A percentile compares a stretch with the other conserved stretches of the same genome.
Evolutionary conservation across 768 basidiomycete genomes (phyloP).

Genomic region (Trametes punicea): DNA sequence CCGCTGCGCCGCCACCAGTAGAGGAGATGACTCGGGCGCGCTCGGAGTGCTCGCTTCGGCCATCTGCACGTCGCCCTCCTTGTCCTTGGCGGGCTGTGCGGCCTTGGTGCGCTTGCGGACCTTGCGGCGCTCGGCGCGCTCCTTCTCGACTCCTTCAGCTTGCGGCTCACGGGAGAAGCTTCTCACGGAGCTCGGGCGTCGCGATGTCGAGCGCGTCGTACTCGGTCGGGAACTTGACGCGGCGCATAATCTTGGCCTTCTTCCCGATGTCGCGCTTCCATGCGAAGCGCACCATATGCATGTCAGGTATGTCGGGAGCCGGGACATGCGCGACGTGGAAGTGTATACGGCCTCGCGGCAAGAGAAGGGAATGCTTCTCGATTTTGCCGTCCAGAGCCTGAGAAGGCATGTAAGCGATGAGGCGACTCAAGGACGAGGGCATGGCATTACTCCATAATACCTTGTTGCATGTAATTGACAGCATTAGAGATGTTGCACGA

Average conservation of each 20-base stretch:
- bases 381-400: slow-evolving; percentile 87
- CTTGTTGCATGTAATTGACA: slow-evolving; percentile 87
- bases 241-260: slow-evolving; percentile 96
- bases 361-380: slow-evolving; percentile 77
- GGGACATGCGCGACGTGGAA: slow-evolving; percentile 74
- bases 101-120: slow-evolving; percentile 73
- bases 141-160: slow-evolving; percentile 81
- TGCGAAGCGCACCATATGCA: slow-evolving; percentile 95
- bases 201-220: slow-evolving; percentile 82
- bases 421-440: slow-evolving; percentile 2
- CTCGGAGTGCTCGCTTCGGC: slow-evolving; percentile 33
- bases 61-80: slow-evolving; percentile 48
- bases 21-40: slow-evolving; percentile 21
- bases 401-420: not conserved
- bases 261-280: slow-evolving; percentile 89
- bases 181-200: slow-evolving; percentile 73
- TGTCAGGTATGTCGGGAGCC: slow-evolving; percentile 83
- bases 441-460: slow-evolving; percentile 70
- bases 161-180: slow-evolving; percentile 64
- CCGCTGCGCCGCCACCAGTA: slow-evolving; percentile 20
- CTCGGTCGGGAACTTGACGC: slow-evolving; percentile 87
- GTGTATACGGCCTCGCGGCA: slow-evolving; percentile 80
- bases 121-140: slow-evolving; percentile 77
- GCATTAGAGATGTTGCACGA: slow-evolving; percentile 86
- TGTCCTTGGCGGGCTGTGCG: slow-evolving; percentile 20